phyloP scores from a whole-genome alignment of 306 rosid genomes.

The Gynostemma pentaphyllum region DNA sequence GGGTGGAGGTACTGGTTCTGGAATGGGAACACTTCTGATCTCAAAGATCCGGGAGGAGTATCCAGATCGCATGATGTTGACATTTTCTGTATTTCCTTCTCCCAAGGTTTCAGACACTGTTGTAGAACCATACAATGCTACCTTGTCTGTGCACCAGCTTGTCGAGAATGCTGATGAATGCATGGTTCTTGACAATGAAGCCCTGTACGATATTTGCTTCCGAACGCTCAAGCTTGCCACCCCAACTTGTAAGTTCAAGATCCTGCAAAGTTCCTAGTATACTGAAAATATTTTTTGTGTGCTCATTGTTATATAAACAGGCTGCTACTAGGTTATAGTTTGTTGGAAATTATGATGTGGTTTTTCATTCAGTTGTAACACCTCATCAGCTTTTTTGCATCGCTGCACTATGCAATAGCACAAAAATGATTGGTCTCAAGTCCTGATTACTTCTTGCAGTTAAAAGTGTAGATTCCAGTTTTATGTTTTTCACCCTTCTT shows the following conservation, averaged over 20 bases:
- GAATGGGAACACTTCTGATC: constrained; percentile 49
- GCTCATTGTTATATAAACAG: background rate
- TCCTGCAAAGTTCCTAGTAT: background rate
- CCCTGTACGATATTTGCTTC: constrained; percentile 77
- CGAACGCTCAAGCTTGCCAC: constrained; percentile 74
- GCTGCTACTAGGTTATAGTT: background rate
- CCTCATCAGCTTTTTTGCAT: background rate
- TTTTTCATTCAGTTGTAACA: background rate
- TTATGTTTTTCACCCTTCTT: background rate
- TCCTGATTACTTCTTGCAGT: background rate
- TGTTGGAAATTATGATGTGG: background rate
- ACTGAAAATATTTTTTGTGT: background rate
- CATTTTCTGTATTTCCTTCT: constrained; percentile 61
- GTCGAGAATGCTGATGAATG: constrained; percentile 84
- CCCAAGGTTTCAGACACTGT: constrained; percentile 86
- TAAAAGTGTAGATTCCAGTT: background rate
- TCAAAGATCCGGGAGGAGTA: constrained; percentile 48
- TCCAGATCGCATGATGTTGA: constrained; percentile 52
- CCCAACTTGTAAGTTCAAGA: constrained; percentile 49
- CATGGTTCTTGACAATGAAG: constrained; percentile 85
- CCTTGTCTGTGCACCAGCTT: constrained; percentile 81
- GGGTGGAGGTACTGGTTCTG: constrained; percentile 52
- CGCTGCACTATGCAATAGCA: background rate
- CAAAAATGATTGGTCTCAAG: background rate
- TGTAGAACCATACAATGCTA: constrained; percentile 90